Evolutionary conservation across 2,329 filamentous ascomycete genomes (phyloP), one percentile per base, ranked within the genome.

Genomic region (Orbilia ellipsospora): DNA sequence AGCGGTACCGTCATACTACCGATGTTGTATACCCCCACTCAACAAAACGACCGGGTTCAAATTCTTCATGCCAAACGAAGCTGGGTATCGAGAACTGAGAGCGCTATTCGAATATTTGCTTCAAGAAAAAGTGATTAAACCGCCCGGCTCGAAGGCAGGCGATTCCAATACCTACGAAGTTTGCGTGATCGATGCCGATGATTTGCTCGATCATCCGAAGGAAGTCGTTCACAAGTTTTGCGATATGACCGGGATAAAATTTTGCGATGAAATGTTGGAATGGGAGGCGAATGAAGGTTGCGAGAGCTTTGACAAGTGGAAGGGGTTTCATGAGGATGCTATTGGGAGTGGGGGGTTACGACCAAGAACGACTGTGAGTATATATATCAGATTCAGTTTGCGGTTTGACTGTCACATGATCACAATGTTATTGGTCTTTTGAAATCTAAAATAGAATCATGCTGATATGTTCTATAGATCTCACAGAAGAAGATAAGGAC

Each of bases 241-340:
- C 84, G 87, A 89, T 78, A 90, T 90, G 78, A 92, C 93, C 13
- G 93, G 90, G 26, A 86, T 97, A 73, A 87, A 91, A 15, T 99
- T 90, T 82, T 84, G 85, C 52, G 88, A 89, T 0, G 85, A 88
- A 13, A 97, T 98, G 94, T 85, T 99, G 77, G 86, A 87, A 72
- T 98, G 95, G 95, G 89, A 90, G 62, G 90, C 91, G 78, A 90
- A 90, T 79, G 79, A 83, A 61, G 85, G 87, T 77, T 94, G 94
- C 2, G 86, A 88, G 77, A 90, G 89, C 16, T 98, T 98, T 83
- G 93, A 94, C 84, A 98, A 99, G 85, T 98, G 95, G 95, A 91
- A 90, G 79, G 95, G 95, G 10, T 98, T 96, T 84, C 95, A 98
- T 82, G 92, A 98, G 79, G 95, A 98, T 85, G 95, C 93, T 13